Evolutionary conservation across 164 flowering plant species (phyloP), one percentile per base, ranked within the genome.

Genomic region (Annona cherimola): DNA sequence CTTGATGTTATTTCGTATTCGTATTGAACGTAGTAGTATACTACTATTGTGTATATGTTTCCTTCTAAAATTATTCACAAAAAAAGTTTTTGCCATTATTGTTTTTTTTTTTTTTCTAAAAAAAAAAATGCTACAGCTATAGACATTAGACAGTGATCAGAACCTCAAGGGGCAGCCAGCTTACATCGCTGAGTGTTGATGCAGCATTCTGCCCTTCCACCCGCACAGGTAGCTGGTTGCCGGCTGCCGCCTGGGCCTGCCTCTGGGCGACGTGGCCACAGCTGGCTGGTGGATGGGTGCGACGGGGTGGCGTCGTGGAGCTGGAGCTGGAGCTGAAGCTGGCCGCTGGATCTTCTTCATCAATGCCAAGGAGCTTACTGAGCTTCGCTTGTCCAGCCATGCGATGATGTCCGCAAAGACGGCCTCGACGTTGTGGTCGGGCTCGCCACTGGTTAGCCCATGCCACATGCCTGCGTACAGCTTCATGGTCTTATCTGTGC

Each of bases 381-480:
- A 26, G 42, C 63, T 66, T 61, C 78, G 89, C 78, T 84, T 86
- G 79, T 90, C 94, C 0, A 93, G 92, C 99, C 99, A 96, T 2
- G 79, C 70, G 55, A 86, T 75, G 69, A 96, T 92, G 75, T 96
- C 98, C 1, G 81, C 69, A 55, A 93, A 96, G 5, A 93, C 99
- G 0, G 80, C 83, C 74, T 90, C 91, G 0, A 93, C 71, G 68
- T 91, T 93, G 42, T 83, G 74, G 64, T 91, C 97, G 0, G 98
- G 96, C 73, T 96, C 98, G 1, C 99, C 99, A 0, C 87, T 79
- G 4, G 98, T 93, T 67, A 96, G 77, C 8, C 82, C 95, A 50
- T 96, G 99, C 98, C 99, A 96, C 99, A 96, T 93, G 65, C 86
- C 98, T 0, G 92, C 87, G 75, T 96, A 96, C 54, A 93, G 65